Base-by-base conservation (phyloP, 2,329 filamentous ascomycete genomes). In the Stagonosporopsis vannaccii region DNA sequence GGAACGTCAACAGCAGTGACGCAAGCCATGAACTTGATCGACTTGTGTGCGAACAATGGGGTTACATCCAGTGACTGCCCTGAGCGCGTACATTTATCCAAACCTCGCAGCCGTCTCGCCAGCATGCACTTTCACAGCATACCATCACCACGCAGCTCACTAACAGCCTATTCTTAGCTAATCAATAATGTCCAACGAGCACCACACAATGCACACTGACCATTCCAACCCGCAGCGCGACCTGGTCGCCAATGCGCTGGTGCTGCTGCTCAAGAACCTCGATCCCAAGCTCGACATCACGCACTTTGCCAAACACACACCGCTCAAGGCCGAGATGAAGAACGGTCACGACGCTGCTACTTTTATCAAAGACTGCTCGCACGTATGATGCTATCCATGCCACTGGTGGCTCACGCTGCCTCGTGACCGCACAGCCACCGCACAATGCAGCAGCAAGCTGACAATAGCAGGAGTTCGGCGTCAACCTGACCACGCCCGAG, bases 261-360 rank as follows among this genome's bases (percentile, higher is more conserved):
- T 51, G 7, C 36, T 46, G 12, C 28, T 46, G 4, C 53, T 56
- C 19, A 45, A 42, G 11, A 35, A 56, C 22, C 19, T 46, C 28
- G 22, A 54, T 13, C 51, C 51, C 13, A 39, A 48, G 15, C 51
- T 54, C 39, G 39, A 54, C 19, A 22, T 22, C 6, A 37, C 23
- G 8, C 44, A 54, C 19, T 54, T 54, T n/a, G 51, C 51, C 5
- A 36, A 32, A 12, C 51, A 54, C 32, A 54, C 51, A 13, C 51
- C 44, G 3, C 44, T 43, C 5, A 54, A 48, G 35, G 51, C 51
- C 4, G 51, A 49, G 17, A 43, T 49, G 51, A 32, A 39, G 32
- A 49, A 39, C 26, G 25, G 32, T 11, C 44, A 44, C 12, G 44
- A 54, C 11, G 51, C 51, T 5, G 39, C 44, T 26, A 48, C 39